Conservation (phyloP, 129 eudicot species). For the Ambrosia trifida region DNA sequence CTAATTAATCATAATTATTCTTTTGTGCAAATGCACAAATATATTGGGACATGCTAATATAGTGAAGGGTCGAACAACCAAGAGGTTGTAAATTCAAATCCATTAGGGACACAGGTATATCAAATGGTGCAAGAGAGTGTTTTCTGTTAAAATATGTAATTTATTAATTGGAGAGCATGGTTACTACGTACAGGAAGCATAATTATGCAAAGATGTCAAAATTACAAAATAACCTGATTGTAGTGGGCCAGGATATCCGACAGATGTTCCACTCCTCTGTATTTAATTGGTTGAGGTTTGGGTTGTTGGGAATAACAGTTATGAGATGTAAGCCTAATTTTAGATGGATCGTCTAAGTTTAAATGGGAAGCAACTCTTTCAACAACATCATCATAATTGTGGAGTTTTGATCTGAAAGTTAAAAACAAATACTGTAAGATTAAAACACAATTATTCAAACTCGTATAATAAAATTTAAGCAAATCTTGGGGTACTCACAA, state of each 20-base stretch:
- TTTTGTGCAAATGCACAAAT: too few species aligned
- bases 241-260: constrained; percentile 80
- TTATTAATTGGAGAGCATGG: not conserved
- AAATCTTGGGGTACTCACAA: constrained; percentile 45
- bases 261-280: constrained; percentile 68
- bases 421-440: not conserved
- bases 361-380: constrained; percentile 68
- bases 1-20: too few species aligned
- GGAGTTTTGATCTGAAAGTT: constrained; percentile 62
- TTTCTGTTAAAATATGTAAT: not conserved
- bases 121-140: too few species aligned
- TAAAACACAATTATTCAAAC: not conserved
- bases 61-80: too few species aligned
- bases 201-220: not conserved
- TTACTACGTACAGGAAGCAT: constrained; percentile 11
- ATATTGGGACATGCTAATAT: too few species aligned
- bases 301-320: constrained; percentile 92
- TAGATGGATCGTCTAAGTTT: constrained; percentile 66
- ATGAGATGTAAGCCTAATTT: constrained; percentile 87
- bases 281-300: constrained; percentile 78
- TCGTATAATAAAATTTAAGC: not conserved
- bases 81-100: too few species aligned
- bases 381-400: constrained; percentile 82
- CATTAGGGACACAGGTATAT: too few species aligned
- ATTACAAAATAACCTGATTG: constrained; percentile 59